Percentiles rank a stretch among this genome's conserved stretches.
Evolutionary conservation across 1,284 basidiomycete genomes (phyloP).

Genomic region (Fomitiporia mediterranea): DNA sequence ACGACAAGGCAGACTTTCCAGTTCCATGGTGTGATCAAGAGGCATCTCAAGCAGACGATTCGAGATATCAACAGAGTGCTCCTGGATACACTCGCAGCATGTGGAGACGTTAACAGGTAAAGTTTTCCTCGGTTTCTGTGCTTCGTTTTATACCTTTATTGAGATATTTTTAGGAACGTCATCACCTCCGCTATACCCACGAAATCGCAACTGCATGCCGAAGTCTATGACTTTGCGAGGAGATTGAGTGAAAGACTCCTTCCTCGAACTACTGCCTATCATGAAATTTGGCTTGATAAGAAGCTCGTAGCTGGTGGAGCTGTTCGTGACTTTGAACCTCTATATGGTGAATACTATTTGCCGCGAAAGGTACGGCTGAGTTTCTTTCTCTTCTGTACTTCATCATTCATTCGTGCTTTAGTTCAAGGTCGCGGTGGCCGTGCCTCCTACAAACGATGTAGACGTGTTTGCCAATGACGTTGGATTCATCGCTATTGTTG

Average conservation of each 20-base stretch:
- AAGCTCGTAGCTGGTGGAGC: slow-evolving; percentile 91
- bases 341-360: slow-evolving; percentile 97
- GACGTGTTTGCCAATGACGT: slow-evolving; percentile 96
- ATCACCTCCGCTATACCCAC: slow-evolving; percentile 91
- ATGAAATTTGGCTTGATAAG: slow-evolving; percentile 99
- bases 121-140: slow-evolving; percentile 25
- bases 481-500: slow-evolving; percentile 91
- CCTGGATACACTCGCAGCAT: slow-evolving; percentile 96
- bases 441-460: slow-evolving; percentile 95
- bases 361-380: slow-evolving; percentile 72
- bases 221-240: slow-evolving; percentile 87
- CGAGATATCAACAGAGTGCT: slow-evolving; percentile 92
- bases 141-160: slow-evolving; percentile 20
- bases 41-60: slow-evolving; percentile 92
- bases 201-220: slow-evolving; percentile 77
- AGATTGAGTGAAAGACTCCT: slow-evolving; percentile 83
- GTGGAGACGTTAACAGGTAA: slow-evolving; percentile 95
- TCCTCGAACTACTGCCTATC: slow-evolving; percentile 91
- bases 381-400: not conserved
- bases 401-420: slow-evolving; percentile 30
- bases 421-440: slow-evolving; percentile 98
- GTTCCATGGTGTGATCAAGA: slow-evolving; percentile 98
- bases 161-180: slow-evolving; percentile 62
- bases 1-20: slow-evolving; percentile 99
- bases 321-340: slow-evolving; percentile 89